Conservation (phyloP, 2,329 filamentous ascomycete species). For the Rhexocercosporidium sp. region DNA sequence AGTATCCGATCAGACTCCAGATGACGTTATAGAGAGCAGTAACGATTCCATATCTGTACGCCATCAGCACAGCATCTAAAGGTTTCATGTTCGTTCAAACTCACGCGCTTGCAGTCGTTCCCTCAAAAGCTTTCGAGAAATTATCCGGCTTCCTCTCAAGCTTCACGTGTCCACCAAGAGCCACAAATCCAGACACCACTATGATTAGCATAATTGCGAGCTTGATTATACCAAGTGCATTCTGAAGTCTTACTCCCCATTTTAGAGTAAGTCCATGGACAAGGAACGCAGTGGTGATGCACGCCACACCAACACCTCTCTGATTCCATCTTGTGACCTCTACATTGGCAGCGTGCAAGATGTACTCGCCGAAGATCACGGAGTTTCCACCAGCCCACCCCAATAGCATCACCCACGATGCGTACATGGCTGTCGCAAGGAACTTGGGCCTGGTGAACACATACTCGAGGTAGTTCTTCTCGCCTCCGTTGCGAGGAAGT, state of each 20-base stretch:
- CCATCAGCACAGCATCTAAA: background rate
- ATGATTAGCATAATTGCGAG: constrained; percentile 69
- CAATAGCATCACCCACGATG: constrained; percentile 65
- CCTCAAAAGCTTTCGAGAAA: constrained; percentile 67
- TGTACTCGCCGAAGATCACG: constrained; percentile 73
- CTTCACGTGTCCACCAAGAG: constrained; percentile 64
- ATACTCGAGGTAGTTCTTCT: constrained; percentile 72
- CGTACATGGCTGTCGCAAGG: constrained; percentile 64
- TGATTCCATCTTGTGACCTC: constrained; percentile 71
- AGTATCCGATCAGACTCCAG: constrained; percentile 72
- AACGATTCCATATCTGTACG: constrained; percentile 59
- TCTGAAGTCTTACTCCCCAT: constrained; percentile 71
- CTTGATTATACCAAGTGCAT: constrained; percentile 69
- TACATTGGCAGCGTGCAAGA: constrained; percentile 66
- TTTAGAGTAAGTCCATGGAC: constrained; percentile 68
- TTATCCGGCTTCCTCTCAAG: constrained; percentile 63
- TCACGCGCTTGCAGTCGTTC: constrained; percentile 66
- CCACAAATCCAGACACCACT: constrained; percentile 62
- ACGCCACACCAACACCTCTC: constrained; percentile 68
- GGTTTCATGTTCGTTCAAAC: background rate
- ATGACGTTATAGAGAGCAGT: constrained; percentile 75
- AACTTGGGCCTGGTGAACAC: constrained; percentile 66
- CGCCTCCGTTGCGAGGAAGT: constrained; percentile 67
- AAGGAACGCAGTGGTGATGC: constrained; percentile 67
- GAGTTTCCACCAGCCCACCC: constrained; percentile 71